These are phyloP conservation scores for Venturia effusa DNA, from an alignment of 2,329 filamentous ascomycete genomes.

Conservation along the genomic window DNA sequence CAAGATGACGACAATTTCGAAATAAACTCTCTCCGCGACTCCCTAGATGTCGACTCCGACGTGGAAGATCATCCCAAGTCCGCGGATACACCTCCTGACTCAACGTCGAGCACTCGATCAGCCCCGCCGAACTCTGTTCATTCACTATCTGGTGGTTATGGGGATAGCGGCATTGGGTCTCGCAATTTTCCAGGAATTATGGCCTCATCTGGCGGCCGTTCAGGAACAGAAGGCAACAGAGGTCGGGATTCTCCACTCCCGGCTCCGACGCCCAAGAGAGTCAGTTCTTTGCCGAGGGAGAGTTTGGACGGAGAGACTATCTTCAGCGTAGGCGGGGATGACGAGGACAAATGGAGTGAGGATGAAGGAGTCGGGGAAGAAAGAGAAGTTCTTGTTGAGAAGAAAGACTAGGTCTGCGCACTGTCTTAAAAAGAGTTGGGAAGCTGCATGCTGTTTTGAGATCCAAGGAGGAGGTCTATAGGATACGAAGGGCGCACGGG, in stretches of 20 bases:
- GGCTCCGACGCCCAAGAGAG: slow-evolving; percentile 40
- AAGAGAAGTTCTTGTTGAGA: slow-evolving; percentile 9
- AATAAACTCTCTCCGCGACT: slow-evolving; percentile 80
- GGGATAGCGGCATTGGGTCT: background rate
- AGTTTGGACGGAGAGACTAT: slow-evolving; percentile 85
- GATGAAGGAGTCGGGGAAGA: slow-evolving; percentile 48
- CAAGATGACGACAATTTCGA: slow-evolving; percentile 99
- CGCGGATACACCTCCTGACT: slow-evolving; percentile 15
- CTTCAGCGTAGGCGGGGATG: slow-evolving; percentile 82
- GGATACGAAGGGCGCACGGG: too few species aligned
- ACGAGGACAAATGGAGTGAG: slow-evolving; percentile 69
- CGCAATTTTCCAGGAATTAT: background rate
- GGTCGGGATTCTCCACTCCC: slow-evolving; percentile 36
- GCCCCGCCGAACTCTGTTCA: background rate
- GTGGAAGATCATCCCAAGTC: slow-evolving; percentile 11
- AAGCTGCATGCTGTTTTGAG: too few species aligned
- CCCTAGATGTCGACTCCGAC: slow-evolving; percentile 37
- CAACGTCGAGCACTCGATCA: slow-evolving; percentile 7
- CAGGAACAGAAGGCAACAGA: slow-evolving; percentile 14
- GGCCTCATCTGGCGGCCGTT: background rate
- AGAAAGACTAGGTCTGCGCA: background rate
- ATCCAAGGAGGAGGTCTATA: too few species aligned
- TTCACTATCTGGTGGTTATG: background rate
- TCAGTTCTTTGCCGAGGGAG: slow-evolving; percentile 40
- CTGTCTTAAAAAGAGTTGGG: too few species aligned